These are phyloP conservation scores for Citrus mangshanensis DNA, from an alignment of 345 rosid species.

Conservation along the genomic window DNA sequence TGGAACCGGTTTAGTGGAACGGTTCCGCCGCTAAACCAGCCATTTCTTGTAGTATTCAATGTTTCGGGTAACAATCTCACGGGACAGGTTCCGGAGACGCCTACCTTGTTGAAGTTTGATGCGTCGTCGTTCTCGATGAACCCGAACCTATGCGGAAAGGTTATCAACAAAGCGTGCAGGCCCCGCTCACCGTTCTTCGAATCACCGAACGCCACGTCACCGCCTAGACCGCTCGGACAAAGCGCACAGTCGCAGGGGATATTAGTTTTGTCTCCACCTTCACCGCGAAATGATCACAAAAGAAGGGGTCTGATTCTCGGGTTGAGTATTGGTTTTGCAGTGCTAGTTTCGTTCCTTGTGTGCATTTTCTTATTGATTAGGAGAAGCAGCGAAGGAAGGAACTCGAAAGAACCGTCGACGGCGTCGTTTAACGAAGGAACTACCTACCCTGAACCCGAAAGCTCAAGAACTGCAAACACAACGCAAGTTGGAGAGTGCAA, in stretches of 20 bases:
- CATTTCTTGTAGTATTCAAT: conserved; percentile 49
- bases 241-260: conserved; percentile 53
- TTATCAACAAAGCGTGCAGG: conserved; percentile 55
- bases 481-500: neutral
- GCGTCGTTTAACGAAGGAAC: neutral
- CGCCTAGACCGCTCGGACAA: conserved; percentile 59
- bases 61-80: conserved; percentile 77
- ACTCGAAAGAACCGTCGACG: conserved; percentile 9
- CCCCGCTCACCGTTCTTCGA: conserved; percentile 67
- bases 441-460: neutral
- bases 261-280: conserved; percentile 37
- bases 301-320: conserved; percentile 43
- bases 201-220: conserved; percentile 29
- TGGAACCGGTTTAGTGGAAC: conserved; percentile 63
- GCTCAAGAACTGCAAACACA: neutral
- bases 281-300: conserved; percentile 34
- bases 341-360: conserved; percentile 40
- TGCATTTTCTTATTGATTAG: conserved; percentile 37
- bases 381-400: conserved; percentile 24
- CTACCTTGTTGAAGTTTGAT: conserved; percentile 58
- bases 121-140: conserved; percentile 55
- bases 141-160: conserved; percentile 83
- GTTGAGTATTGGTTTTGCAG: conserved; percentile 42
- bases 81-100: conserved; percentile 64
- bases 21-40: conserved; percentile 72